Evolutionary conservation across 306 rosid species (phyloP).

Genomic region (Quercus gilva): DNA sequence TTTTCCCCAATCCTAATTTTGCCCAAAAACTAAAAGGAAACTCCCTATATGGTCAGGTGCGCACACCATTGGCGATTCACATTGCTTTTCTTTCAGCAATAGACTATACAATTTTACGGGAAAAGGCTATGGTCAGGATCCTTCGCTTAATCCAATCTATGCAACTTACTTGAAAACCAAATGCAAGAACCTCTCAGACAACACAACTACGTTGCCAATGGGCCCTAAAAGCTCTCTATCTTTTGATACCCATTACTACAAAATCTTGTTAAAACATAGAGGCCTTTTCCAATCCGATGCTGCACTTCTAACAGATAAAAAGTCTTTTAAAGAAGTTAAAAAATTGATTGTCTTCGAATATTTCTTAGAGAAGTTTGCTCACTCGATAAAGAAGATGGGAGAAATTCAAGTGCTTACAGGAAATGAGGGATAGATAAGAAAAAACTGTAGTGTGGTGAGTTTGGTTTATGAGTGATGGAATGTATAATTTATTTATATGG

Average conservation of each 20-base stretch:
- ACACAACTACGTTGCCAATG: slow-evolving; percentile 31
- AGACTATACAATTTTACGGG: slow-evolving; percentile 61
- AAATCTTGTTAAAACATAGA: slow-evolving; percentile 26
- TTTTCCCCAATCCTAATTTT: background rate
- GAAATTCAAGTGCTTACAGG: slow-evolving; percentile 40
- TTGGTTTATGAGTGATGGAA: background rate
- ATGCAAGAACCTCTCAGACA: slow-evolving; percentile 29
- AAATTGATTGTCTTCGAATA: slow-evolving; percentile 11
- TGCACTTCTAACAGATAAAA: slow-evolving; percentile 36
- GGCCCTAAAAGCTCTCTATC: slow-evolving; percentile 36
- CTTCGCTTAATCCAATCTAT: slow-evolving; percentile 40
- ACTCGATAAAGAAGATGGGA: slow-evolving; percentile 61
- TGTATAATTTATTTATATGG: no score
- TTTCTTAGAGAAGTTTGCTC: slow-evolving; percentile 42
- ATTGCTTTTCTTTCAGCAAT: slow-evolving; percentile 1
- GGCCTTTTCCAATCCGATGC: slow-evolving; percentile 68
- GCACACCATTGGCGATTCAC: slow-evolving; percentile 43
- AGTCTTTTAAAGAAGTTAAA: slow-evolving; percentile 9
- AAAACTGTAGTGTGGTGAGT: slow-evolving; percentile 45
- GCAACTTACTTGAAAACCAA: slow-evolving; percentile 28
- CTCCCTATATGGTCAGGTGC: background rate
- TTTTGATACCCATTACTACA: slow-evolving; percentile 45
- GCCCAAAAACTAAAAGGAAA: background rate
- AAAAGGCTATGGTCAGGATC: slow-evolving; percentile 55
- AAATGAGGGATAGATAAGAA: slow-evolving; percentile 51